Percentiles rank a stretch among this genome's conserved stretches.
Conservation (phyloP, 2,329 filamentous ascomycete species). For the Penicillium sp. region DNA sequence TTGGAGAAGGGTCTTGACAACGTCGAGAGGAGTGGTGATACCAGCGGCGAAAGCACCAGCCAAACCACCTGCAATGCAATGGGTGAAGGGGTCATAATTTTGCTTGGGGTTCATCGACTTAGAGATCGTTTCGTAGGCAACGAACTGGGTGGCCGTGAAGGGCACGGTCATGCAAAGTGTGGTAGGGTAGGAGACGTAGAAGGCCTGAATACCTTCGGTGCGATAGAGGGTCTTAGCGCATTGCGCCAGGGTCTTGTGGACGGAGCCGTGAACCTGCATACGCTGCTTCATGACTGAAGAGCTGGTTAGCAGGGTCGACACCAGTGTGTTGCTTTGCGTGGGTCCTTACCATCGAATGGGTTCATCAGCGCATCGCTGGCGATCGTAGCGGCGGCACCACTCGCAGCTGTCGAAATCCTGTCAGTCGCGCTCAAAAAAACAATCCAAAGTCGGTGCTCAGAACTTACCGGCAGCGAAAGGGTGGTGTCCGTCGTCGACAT, state of each 20-base stretch:
- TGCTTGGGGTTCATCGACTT: constrained; percentile 83
- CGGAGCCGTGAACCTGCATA: constrained; percentile 98
- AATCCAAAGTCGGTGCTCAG: background rate
- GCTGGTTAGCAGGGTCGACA: background rate
- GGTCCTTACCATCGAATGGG: constrained; percentile 83
- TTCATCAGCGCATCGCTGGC: constrained; percentile 99
- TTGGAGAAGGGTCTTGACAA: constrained; percentile 96
- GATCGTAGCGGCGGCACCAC: constrained; percentile 92
- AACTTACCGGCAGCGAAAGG: constrained; percentile 83
- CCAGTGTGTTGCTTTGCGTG: background rate
- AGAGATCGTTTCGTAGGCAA: constrained; percentile 95
- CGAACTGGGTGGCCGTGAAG: constrained; percentile 95
- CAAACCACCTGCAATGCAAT: constrained; percentile 88
- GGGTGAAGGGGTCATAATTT: constrained; percentile 85
- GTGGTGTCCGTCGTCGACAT: constrained; percentile 80
- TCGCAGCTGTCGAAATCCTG: constrained; percentile 64
- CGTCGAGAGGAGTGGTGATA: constrained; percentile 92
- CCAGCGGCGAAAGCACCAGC: constrained; percentile 93
- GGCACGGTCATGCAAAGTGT: constrained; percentile 98
- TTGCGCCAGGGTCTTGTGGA: constrained; percentile 80
- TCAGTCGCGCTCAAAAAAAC: constrained; percentile 10
- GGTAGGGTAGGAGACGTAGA: constrained; percentile 98
- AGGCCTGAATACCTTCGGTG: constrained; percentile 83
- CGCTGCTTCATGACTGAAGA: constrained; percentile 91
- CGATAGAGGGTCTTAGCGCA: constrained; percentile 87